These are phyloP conservation scores for Teunomyces atbi DNA, from an alignment of 805 yeast genomes.

Conservation along the genomic window DNA sequence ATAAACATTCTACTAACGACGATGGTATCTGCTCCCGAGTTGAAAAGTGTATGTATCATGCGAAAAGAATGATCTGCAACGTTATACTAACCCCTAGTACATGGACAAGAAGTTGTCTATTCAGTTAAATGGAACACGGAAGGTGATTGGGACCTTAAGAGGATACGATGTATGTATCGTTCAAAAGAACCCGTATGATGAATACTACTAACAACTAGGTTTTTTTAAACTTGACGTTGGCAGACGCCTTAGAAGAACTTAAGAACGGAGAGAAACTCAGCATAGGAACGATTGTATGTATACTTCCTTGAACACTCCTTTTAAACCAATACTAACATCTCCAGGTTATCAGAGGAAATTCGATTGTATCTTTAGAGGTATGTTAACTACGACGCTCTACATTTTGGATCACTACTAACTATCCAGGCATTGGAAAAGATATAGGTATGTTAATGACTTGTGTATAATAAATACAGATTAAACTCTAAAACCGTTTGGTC, in stretches of 20 bases:
- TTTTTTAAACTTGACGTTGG: slow-evolving; percentile 70
- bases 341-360: slow-evolving; percentile 69
- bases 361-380: slow-evolving; percentile 71
- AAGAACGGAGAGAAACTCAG: slow-evolving; percentile 48
- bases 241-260: slow-evolving; percentile 65
- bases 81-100: slow-evolving; percentile 47
- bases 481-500: slow-evolving; percentile 47
- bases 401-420: slow-evolving; percentile 20
- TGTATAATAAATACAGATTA: slow-evolving; percentile 10
- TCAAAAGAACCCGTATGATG: background rate
- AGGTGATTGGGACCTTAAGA: slow-evolving; percentile 73
- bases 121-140: slow-evolving; percentile 75
- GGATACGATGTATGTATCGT: slow-evolving; percentile 68
- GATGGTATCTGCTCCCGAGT: slow-evolving; percentile 64
- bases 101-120: slow-evolving; percentile 74
- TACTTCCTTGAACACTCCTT: no score
- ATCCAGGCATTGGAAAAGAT: slow-evolving; percentile 34
- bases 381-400: slow-evolving; percentile 16
- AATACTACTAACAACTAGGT: slow-evolving; percentile 32
- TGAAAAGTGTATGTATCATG: slow-evolving; percentile 46
- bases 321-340: slow-evolving; percentile 15
- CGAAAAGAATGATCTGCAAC: background rate
- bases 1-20: background rate
- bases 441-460: slow-evolving; percentile 10
- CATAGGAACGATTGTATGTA: slow-evolving; percentile 61